Percentiles rank a stretch among this genome's conserved stretches.
phyloP scores from a whole-genome alignment of 2,329 filamentous ascomycete species.

The Aspergillus fumigatus region DNA sequence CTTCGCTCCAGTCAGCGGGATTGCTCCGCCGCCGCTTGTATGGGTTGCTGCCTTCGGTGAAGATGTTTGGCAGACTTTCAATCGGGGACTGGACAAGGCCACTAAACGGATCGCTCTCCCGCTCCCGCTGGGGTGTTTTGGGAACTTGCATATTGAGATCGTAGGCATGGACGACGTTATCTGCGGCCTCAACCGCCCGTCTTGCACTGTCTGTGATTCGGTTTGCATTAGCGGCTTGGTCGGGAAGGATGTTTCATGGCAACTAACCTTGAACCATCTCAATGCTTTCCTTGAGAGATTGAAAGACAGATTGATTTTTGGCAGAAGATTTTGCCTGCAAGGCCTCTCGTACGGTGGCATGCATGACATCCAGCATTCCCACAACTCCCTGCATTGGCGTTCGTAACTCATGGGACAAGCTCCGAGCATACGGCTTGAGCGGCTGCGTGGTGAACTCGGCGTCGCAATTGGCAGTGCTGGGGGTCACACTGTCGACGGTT shows the following conservation, averaged over 20 bases:
- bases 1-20: slow-evolving; percentile 31
- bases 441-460: slow-evolving; percentile 57
- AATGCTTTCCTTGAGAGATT: slow-evolving; percentile 62
- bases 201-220: slow-evolving; percentile 59
- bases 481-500: slow-evolving; percentile 24
- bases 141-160: slow-evolving; percentile 71
- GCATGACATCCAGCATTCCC: slow-evolving; percentile 73
- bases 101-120: slow-evolving; percentile 32
- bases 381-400: slow-evolving; percentile 74
- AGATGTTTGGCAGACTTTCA: slow-evolving; percentile 36
- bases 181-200: slow-evolving; percentile 67
- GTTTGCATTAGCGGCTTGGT: background rate
- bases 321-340: slow-evolving; percentile 51
- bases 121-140: slow-evolving; percentile 51
- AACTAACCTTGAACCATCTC: slow-evolving; percentile 62
- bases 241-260: background rate
- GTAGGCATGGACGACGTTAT: slow-evolving; percentile 71
- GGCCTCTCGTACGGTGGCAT: slow-evolving; percentile 65
- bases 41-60: slow-evolving; percentile 41
- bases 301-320: slow-evolving; percentile 53
- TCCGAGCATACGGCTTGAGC: slow-evolving; percentile 67
- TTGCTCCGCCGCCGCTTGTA: slow-evolving; percentile 44
- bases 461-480: slow-evolving; percentile 52
- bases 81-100: slow-evolving; percentile 20
- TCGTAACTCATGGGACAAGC: slow-evolving; percentile 65